These are phyloP conservation scores for Colletotrichum sp. DNA, from an alignment of 2,329 filamentous ascomycete genomes.

Conservation along the genomic window DNA sequence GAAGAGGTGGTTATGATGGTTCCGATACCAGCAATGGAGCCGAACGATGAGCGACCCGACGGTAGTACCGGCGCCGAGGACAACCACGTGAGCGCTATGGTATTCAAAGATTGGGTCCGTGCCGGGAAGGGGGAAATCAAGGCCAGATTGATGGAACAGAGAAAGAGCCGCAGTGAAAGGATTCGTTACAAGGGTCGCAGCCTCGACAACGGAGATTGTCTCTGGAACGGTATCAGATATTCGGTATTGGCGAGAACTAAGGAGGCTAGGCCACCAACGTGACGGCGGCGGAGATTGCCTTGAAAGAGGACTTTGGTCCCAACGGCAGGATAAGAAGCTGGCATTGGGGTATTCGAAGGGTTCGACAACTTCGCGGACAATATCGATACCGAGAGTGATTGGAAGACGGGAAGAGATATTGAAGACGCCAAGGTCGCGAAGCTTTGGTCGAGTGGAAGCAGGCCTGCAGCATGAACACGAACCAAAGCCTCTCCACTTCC, in stretches of 20 bases:
- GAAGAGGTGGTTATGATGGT: neutral
- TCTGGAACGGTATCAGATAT: neutral
- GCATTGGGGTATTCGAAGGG: neutral
- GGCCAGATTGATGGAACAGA: neutral
- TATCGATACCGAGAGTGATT: neutral
- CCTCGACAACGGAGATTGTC: neutral
- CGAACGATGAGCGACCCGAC: neutral
- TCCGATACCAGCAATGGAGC: neutral
- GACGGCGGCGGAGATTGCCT: neutral
- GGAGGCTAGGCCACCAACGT: neutral
- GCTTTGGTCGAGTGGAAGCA: neutral
- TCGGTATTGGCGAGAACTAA: neutral
- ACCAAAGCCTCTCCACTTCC: neutral
- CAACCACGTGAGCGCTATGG: neutral
- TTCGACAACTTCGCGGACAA: neutral
- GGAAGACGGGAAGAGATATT: neutral
- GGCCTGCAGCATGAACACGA: neutral
- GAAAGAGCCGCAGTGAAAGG: constrained; percentile 2
- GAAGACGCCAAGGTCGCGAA: neutral
- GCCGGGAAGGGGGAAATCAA: neutral
- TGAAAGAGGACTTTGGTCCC: neutral
- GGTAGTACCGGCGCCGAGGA: neutral
- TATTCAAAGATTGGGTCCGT: neutral
- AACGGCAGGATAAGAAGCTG: neutral
- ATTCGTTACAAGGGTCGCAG: neutral